A percentile compares a stretch with the other conserved stretches of the same genome.
These are phyloP conservation scores for Vitis cinerea DNA, from an alignment of 164 flowering plant genomes.

Conservation along the genomic window DNA sequence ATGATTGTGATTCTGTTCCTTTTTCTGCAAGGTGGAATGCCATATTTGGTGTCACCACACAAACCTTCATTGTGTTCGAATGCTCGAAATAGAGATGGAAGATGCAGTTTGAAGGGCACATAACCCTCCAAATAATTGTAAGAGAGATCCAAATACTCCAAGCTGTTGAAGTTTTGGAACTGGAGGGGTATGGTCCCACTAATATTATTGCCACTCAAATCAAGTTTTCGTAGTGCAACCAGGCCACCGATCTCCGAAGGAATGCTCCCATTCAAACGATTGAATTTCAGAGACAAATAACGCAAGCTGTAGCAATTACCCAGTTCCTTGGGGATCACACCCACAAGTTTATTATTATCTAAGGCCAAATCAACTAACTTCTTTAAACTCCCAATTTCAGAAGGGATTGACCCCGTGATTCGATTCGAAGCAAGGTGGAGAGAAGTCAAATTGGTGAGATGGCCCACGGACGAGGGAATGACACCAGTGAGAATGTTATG, in stretches of 20 bases:
- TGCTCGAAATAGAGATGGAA: neutral
- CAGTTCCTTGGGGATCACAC: neutral
- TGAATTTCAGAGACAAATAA: neutral
- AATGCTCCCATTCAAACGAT: neutral
- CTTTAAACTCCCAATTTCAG: no score
- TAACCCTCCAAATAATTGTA: conserved; percentile 1
- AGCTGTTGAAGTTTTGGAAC: neutral
- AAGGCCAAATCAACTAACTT: no score
- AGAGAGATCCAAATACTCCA: no score
- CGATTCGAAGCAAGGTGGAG: neutral
- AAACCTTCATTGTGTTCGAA: neutral
- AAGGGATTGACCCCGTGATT: neutral
- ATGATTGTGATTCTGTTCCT: no score
- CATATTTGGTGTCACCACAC: neutral
- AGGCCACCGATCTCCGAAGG: no score
- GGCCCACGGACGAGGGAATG: no score
- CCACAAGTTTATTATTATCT: no score
- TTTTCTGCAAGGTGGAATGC: neutral
- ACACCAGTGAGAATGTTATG: conserved; percentile 4
- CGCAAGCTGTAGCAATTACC: neutral
- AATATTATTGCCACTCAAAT: neutral
- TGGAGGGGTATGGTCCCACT: neutral
- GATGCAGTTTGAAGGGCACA: neutral
- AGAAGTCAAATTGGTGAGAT: no score
- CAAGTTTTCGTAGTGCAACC: neutral